phyloP scores from a whole-genome alignment of 2,329 filamentous ascomycete species.

The Monilinia fructicola region DNA sequence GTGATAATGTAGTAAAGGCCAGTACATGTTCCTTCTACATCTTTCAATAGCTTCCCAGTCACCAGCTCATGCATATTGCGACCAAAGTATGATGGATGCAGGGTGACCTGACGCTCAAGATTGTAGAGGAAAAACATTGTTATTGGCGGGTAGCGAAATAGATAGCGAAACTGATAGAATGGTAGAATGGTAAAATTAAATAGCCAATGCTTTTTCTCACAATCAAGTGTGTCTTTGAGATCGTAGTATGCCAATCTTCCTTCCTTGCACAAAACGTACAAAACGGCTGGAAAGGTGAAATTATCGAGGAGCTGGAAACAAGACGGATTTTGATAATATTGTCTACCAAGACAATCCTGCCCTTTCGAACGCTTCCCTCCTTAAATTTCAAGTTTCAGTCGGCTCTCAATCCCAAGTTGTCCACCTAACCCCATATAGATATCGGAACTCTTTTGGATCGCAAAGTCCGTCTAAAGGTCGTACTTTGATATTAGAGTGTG shows the following conservation, averaged over 20 bases:
- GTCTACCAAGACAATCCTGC: slow-evolving; percentile 1
- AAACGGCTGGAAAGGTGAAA: not conserved
- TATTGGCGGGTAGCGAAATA: slow-evolving; percentile 1
- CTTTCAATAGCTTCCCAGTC: slow-evolving; percentile 81
- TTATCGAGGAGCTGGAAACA: not conserved
- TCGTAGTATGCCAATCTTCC: not conserved
- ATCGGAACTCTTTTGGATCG: slow-evolving; percentile 10
- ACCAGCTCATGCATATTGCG: slow-evolving; percentile 91
- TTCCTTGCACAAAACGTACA: not conserved
- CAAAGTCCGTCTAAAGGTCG: not conserved
- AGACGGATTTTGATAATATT: not conserved
- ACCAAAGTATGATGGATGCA: slow-evolving; percentile 97
- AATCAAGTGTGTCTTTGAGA: not conserved
- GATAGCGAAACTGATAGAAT: slow-evolving; percentile 4
- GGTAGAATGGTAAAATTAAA: slow-evolving; percentile 9
- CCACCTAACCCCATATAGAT: slow-evolving; percentile 18
- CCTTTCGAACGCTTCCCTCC: slow-evolving; percentile 6
- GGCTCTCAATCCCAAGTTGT: not conserved
- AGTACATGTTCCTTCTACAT: slow-evolving; percentile 93
- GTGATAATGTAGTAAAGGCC: slow-evolving; percentile 97
- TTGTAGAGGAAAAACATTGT: slow-evolving; percentile 98
- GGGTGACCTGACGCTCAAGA: slow-evolving; percentile 88
- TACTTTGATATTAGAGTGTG: not conserved
- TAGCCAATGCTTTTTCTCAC: not conserved
- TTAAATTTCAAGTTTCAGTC: slow-evolving; percentile 3